These are phyloP conservation scores for Microbotryomycetes sp. DNA, from an alignment of 1,284 basidiomycete genomes.

Conservation along the genomic window DNA sequence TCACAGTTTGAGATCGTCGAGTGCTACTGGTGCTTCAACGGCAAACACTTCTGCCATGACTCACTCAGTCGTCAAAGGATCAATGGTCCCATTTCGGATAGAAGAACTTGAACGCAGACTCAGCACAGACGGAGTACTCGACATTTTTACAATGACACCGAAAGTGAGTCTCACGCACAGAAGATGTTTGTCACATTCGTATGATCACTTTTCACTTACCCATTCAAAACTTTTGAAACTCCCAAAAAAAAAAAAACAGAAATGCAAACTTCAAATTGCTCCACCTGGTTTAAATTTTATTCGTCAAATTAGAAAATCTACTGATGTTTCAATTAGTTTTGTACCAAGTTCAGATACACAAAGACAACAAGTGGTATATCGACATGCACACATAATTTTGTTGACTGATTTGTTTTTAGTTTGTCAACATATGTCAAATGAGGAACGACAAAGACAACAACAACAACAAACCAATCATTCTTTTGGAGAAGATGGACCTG, in stretches of 20 bases:
- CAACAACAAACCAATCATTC: constrained; percentile 41
- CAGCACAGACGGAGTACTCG: constrained; percentile 69
- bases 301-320: constrained; percentile 69
- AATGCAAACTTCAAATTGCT: constrained; percentile 83
- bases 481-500: constrained; percentile 52
- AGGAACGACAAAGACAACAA: constrained; percentile 48
- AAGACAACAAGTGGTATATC: constrained; percentile 61
- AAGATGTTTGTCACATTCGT: too few species aligned
- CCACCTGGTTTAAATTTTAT: constrained; percentile 72
- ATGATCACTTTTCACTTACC: neutral
- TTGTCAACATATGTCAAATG: constrained; percentile 49
- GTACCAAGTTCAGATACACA: constrained; percentile 62
- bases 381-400: constrained; percentile 75
- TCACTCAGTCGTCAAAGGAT: neutral
- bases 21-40: constrained; percentile 22
- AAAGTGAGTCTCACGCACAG: constrained; percentile 55
- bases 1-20: constrained; percentile 17
- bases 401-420: constrained; percentile 88
- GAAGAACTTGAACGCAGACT: constrained; percentile 72
- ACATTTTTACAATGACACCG: constrained; percentile 93
- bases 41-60: constrained; percentile 23
- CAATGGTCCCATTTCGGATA: constrained; percentile 3
- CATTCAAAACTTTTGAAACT: too few species aligned
- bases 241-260: constrained; percentile 53
- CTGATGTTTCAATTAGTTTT: constrained; percentile 69